Evolutionary conservation across 495 filamentous ascomycete species (phyloP).

Genomic region (Aspergillus campestris): DNA sequence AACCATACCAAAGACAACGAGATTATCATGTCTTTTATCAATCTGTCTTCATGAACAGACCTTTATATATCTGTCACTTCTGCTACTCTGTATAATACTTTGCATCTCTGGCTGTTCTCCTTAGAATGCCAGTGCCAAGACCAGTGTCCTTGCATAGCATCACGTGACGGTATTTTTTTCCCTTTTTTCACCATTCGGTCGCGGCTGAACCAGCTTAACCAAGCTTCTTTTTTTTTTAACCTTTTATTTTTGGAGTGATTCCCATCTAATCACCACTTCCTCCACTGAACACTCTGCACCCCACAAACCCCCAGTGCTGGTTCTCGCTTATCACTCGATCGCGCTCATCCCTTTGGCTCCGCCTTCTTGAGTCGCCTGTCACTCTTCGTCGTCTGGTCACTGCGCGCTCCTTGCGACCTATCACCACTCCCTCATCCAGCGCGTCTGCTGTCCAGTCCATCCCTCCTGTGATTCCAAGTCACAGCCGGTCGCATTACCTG

Average conservation of each 20-base stretch:
- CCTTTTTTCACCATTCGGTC: neutral
- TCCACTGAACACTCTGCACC: too few species aligned
- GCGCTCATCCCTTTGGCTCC: neutral
- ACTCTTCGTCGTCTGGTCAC: conserved; percentile 1
- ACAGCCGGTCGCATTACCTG: too few species aligned
- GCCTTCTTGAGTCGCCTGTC: neutral
- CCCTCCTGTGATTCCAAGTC: neutral
- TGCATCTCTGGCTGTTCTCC: too few species aligned
- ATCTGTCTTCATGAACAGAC: too few species aligned
- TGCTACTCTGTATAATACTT: too few species aligned
- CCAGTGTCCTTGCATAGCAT: conserved; percentile 5
- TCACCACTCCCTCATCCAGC: conserved; percentile 3
- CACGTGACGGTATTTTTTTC: conserved; percentile 19
- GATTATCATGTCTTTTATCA: too few species aligned
- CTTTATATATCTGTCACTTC: too few species aligned
- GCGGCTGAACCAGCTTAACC: too few species aligned
- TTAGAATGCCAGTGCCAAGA: conserved; percentile 10
- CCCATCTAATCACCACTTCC: too few species aligned
- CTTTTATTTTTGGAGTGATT: too few species aligned
- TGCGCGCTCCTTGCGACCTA: conserved; percentile 11
- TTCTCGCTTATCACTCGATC: conserved; percentile 6
- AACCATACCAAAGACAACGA: too few species aligned
- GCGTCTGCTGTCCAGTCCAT: conserved; percentile 6
- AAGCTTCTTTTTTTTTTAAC: too few species aligned
- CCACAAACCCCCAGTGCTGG: neutral